Evolutionary conservation across 106 monocot genomes (phyloP).

Genomic region (Dioscorea dumetorum): DNA sequence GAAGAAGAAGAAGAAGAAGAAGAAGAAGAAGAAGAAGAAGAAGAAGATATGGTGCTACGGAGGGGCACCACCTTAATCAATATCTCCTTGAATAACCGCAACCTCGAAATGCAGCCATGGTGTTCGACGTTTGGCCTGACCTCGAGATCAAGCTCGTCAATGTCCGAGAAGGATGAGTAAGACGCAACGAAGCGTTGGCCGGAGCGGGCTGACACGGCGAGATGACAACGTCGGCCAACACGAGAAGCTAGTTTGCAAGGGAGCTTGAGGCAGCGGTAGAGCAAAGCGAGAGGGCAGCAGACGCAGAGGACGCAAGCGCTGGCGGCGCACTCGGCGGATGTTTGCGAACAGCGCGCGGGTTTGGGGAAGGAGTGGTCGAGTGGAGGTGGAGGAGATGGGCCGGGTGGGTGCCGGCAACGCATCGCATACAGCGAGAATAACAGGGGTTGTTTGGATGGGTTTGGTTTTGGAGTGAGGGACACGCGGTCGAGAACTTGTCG

Average conservation of each 20-base stretch:
- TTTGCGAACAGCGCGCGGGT: background rate
- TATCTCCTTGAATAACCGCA: no score
- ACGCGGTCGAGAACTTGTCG: no score
- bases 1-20: no score
- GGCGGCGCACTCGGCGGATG: constrained; percentile 2
- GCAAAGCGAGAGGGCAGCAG: background rate
- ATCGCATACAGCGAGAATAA: no score
- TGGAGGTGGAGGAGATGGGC: background rate
- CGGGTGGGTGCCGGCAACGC: background rate
- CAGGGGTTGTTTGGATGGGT: no score
- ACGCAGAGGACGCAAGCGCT: constrained; percentile 3
- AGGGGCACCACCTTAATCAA: no score
- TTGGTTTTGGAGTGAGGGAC: no score
- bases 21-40: no score
- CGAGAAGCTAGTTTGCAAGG: background rate
- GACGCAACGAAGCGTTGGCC: background rate
- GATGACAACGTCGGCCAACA: background rate
- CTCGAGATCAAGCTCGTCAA: background rate
- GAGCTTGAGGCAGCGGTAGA: constrained; percentile 4
- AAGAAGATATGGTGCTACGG: no score
- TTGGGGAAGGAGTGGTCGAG: background rate
- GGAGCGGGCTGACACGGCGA: background rate
- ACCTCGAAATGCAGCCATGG: no score
- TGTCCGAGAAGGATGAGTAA: background rate
- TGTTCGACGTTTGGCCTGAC: background rate